Evolutionary conservation across 495 filamentous ascomycete genomes (phyloP), one percentile per base, ranked within the genome.

Genomic region (Aspergillus bridgeri): DNA sequence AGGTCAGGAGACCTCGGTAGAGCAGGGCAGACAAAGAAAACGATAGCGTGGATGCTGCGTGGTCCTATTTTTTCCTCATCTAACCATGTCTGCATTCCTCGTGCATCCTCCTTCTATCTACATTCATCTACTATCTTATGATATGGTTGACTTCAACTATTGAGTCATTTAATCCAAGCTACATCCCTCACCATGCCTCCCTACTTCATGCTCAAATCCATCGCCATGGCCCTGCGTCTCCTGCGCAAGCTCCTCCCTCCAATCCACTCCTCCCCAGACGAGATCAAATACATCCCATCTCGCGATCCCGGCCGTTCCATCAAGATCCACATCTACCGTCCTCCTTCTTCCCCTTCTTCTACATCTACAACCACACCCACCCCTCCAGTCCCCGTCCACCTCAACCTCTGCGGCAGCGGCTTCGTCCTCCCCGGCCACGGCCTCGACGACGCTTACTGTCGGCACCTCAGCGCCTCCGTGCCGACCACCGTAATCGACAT

Each of bases 401-500:
- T 74, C 54, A 72, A 71, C 38, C 66, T 69, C 59, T 65, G 62
- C 56, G 71, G 71, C 42, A 61, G 61, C 24, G 69, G 67, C 21
- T 68, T 73, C 27, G 62, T 64, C 25, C 51, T 74, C 18, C 69
- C 63, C 21, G 51, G 59, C 21, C 70, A 73, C 60, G 70, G 70
- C 52, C 47, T 47, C 43, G 72, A 75, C 51, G 67, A 75, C 49
- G 44, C 33, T 25, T 75, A 65, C 62, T 67, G 65, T 48, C 67
- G 64, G 17, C 45, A 53, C 48, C 56, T 75, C 48, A 51, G 9
- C 33, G 5, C 33, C 33, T 38, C 60, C 48, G 22, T 47, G 9
- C 24, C 62, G 22, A 63, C 69, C 57, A 54, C 57, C 6, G 67
- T 70, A 3, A 29, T 72, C 33, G 69, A 72, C 46, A 81, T 89